A percentile compares a stretch with the other conserved stretches of the same genome.
Evolutionary conservation across 179 eudicot genomes (phyloP).

Genomic region (Beta macrorhiza): DNA sequence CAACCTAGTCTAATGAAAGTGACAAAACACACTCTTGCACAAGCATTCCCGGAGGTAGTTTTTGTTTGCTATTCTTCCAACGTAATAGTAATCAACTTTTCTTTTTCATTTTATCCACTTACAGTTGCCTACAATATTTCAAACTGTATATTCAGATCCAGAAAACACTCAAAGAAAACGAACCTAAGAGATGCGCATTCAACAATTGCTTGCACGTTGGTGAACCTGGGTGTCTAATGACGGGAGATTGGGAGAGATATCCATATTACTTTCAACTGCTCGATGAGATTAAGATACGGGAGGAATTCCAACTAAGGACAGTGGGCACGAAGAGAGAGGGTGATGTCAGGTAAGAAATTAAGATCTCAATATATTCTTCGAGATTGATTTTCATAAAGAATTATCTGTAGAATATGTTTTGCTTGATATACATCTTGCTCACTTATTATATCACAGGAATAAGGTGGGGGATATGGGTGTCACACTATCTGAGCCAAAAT

Average conservation of each 20-base stretch:
- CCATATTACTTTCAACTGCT: constrained; percentile 82
- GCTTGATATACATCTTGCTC: background rate
- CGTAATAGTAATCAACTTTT: background rate
- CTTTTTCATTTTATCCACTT: background rate
- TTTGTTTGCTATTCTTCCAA: constrained; percentile 1
- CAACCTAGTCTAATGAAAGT: constrained; percentile 90
- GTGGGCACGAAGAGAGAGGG: constrained; percentile 90
- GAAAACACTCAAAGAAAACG: constrained; percentile 50
- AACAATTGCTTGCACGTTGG: constrained; percentile 86
- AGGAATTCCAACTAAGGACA: constrained; percentile 83
- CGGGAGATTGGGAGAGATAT: constrained; percentile 84
- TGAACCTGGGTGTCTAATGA: constrained; percentile 76
- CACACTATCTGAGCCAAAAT: constrained; percentile 70
- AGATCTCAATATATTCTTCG: background rate
- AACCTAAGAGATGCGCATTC: constrained; percentile 64
- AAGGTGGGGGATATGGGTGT: constrained; percentile 74
- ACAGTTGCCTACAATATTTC: background rate
- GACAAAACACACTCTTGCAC: constrained; percentile 73
- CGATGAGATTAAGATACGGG: constrained; percentile 85
- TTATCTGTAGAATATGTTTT: background rate
- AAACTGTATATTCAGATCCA: constrained; percentile 47
- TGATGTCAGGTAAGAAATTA: constrained; percentile 64
- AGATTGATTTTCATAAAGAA: background rate
- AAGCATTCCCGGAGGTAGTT: constrained; percentile 82
- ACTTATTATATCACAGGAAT: constrained; percentile 35